phyloP scores from a whole-genome alignment of 495 filamentous ascomycete genomes.

The Chaetomidium leptoderma region DNA sequence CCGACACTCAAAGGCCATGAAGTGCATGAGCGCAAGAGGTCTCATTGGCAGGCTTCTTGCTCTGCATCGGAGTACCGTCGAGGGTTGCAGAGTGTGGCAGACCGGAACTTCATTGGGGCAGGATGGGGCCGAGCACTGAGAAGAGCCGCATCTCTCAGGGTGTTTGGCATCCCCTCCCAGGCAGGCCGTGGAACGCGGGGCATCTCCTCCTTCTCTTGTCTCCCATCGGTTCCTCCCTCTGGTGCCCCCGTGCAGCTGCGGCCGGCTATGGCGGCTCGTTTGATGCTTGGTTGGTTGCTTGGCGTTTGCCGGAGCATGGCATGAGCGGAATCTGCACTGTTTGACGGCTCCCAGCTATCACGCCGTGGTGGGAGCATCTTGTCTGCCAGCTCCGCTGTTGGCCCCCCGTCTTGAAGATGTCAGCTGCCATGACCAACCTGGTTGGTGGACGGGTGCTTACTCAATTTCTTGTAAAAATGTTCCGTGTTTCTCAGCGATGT shows the following conservation, averaged over 20 bases:
- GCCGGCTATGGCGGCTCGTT: conserved; percentile 3
- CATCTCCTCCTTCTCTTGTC: background rate
- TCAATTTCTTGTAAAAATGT: background rate
- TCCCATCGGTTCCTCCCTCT: background rate
- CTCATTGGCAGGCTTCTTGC: conserved; percentile 7
- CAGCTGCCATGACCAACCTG: background rate
- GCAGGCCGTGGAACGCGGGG: background rate
- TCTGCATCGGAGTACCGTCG: background rate
- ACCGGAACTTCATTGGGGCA: background rate
- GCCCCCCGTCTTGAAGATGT: background rate
- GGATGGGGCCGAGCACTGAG: background rate
- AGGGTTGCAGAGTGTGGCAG: conserved; percentile 7
- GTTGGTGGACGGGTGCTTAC: background rate
- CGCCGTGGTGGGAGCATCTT: background rate
- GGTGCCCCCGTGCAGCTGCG: conserved; percentile 1
- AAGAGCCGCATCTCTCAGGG: conserved; percentile 13
- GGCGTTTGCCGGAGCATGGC: background rate
- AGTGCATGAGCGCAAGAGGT: background rate
- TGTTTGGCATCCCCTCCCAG: conserved; percentile 6
- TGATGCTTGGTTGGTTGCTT: background rate
- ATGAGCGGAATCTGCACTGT: background rate
- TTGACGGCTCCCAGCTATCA: no score
- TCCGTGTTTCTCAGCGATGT: background rate
- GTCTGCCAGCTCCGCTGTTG: background rate
- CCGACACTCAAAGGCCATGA: background rate